Percentiles rank a stretch among this genome's conserved stretches.
Evolutionary conservation across 345 rosid species (phyloP).

Genomic region (Ailanthus altissimus): DNA sequence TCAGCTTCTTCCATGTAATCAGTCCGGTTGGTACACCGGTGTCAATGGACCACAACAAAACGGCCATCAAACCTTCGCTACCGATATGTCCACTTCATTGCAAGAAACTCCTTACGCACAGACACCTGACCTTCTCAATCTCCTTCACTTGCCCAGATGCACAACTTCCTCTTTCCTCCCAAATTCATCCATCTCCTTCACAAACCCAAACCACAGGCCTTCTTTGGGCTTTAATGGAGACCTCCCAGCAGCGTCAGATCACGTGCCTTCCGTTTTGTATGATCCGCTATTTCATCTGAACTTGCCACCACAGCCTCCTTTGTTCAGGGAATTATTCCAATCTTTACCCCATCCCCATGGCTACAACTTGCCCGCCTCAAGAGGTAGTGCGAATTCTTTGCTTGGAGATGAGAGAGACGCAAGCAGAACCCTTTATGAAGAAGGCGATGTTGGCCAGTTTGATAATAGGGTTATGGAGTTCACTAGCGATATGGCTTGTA

Average conservation of each 20-base stretch:
- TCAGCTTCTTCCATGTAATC: slow-evolving; percentile 30
- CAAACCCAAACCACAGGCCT: slow-evolving; percentile 5
- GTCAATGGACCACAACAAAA: slow-evolving; percentile 19
- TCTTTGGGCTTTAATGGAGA: slow-evolving; percentile 13
- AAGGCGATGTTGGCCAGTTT: slow-evolving; percentile 37
- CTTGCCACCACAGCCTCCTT: slow-evolving; percentile 67
- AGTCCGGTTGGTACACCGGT: slow-evolving; percentile 40
- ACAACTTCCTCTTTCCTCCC: slow-evolving; percentile 42
- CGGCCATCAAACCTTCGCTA: slow-evolving; percentile 29
- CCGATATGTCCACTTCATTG: slow-evolving; percentile 29
- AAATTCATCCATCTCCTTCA: slow-evolving; percentile 47
- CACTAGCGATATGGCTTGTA: slow-evolving; percentile 43
- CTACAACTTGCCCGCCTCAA: slow-evolving; percentile 31
- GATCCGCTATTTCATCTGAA: slow-evolving; percentile 60
- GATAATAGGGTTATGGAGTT: slow-evolving; percentile 55
- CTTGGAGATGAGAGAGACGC: slow-evolving; percentile 40
- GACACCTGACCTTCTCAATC: slow-evolving; percentile 68
- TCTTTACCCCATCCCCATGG: slow-evolving; percentile 45
- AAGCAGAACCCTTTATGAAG: slow-evolving; percentile 29
- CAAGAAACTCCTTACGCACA: slow-evolving; percentile 27
- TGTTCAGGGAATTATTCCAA: slow-evolving; percentile 43
- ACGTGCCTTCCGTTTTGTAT: slow-evolving; percentile 43
- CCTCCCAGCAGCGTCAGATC: slow-evolving; percentile 32
- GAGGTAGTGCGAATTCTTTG: slow-evolving; percentile 28
- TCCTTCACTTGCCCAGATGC: slow-evolving; percentile 52